phyloP scores from a whole-genome alignment of 768 basidiomycete species.

The Pholiota microspora region DNA sequence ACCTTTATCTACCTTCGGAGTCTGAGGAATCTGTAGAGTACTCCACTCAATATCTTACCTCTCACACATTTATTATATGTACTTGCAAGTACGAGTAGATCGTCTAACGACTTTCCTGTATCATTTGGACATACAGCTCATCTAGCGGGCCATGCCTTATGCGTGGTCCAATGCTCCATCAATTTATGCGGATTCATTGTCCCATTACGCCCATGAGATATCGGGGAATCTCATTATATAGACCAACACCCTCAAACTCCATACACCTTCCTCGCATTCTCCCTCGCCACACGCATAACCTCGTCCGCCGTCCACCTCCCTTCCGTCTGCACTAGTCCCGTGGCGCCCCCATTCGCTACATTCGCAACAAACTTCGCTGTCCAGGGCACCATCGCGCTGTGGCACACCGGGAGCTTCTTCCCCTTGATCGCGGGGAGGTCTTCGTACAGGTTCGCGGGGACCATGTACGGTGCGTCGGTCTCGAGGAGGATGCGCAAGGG shows the following conservation, averaged over 20 bases:
- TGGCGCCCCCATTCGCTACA: conserved; percentile 31
- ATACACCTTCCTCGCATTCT: conserved; percentile 66
- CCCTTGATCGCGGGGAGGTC: conserved; percentile 53
- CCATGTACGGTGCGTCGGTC: conserved; percentile 89
- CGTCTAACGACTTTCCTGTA: no score
- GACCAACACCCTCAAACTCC: conserved; percentile 31
- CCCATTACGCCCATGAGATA: no score
- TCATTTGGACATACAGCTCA: no score
- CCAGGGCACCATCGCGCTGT: conserved; percentile 85
- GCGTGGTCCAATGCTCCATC: no score
- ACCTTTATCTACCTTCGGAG: background rate
- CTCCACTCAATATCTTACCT: background rate
- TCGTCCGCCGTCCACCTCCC: conserved; percentile 48
- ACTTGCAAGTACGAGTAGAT: no score
- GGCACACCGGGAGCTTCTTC: conserved; percentile 65
- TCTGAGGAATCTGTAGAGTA: background rate
- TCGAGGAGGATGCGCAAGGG: conserved; percentile 63
- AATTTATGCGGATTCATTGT: no score
- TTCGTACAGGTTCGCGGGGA: conserved; percentile 69
- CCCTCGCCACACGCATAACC: conserved; percentile 60
- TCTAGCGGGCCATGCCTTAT: no score
- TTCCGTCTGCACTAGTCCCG: background rate
- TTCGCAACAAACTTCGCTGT: conserved; percentile 72
- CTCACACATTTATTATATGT: background rate
- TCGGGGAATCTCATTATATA: no score